Evolutionary conservation across 106 monocot genomes (phyloP), one percentile per base, ranked within the genome.

Genomic region (Triglochin maritima): DNA sequence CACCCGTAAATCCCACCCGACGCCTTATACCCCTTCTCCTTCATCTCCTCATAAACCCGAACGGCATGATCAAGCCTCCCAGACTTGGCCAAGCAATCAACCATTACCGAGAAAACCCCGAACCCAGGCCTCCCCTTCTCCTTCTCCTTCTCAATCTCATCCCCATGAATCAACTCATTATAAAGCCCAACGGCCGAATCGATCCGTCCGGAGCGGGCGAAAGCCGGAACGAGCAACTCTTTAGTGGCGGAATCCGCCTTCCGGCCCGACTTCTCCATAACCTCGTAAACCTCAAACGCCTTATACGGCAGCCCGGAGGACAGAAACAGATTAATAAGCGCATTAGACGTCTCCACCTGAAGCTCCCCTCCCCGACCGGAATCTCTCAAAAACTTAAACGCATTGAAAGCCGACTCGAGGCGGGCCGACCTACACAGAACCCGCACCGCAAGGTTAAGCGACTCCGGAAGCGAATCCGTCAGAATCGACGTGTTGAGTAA

Each of bases 251-350:
- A 45, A 15, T 98, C 86, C 7, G 88, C 71, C 10, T 69, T 50
- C 65, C 77, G 69, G 46, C 10, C 9, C 4, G 48, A 44, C 4
- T 53, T 49, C 14, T 76, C 77, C 85, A 90, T 81, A 17, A 77
- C 77, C n/a, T 96, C 88, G 53, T 86, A 77, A 50, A 98, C 82
- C 79, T 91, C 96, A 64, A 98, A 98, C 7, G 96, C 86, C 76
- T 98, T 98, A 68, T 86, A 96, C 13, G 79, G 81, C 5, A 96
- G 77, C 10, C 88, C 91, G 17, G 77, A 81, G 42, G 66, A 65
- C 17, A 98, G 74, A 67, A 98, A 88, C 46, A 98, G 72, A 12
- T 76, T 80, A 59, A 98, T 88, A 47, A 98, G 75, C 44, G 86
- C 72, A 69, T 91, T 86, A 62, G 72, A 88, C 10, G 96, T 84